Conservation (phyloP, 306 rosid species). For the Hippophae gyantsensis region DNA sequence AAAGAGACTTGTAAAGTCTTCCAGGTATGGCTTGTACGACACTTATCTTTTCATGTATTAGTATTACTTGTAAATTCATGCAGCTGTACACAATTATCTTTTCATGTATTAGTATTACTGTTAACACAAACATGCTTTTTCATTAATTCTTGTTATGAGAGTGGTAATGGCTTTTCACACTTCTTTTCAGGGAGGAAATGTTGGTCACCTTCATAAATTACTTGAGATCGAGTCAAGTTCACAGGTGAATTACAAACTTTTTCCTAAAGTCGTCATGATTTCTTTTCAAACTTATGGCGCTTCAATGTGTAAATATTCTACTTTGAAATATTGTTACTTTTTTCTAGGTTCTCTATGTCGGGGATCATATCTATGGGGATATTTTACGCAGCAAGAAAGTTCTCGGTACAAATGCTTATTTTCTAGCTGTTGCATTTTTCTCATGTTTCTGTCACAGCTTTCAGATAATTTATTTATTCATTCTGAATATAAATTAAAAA, state of each 20-base stretch:
- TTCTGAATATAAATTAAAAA: not conserved
- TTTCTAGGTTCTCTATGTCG: constrained; percentile 87
- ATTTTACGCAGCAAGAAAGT: constrained; percentile 93
- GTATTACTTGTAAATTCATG: not conserved
- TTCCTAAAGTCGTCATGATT: constrained; percentile 6
- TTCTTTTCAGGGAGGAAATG: constrained; percentile 82
- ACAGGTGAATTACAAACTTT: constrained; percentile 42
- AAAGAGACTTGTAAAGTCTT: constrained; percentile 41
- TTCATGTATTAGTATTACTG: constrained; percentile 11
- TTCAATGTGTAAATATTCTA: constrained; percentile 7
- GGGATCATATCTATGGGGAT: constrained; percentile 98
- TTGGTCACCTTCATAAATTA: constrained; percentile 82
- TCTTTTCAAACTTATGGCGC: constrained; percentile 2
- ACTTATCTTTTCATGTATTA: not conserved
- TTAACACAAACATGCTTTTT: constrained; percentile 8
- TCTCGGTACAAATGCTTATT: constrained; percentile 56
- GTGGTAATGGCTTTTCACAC: constrained; percentile 11
- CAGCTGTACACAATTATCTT: not conserved
- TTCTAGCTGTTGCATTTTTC: not conserved
- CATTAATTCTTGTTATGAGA: constrained; percentile 4
- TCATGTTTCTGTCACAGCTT: not conserved
- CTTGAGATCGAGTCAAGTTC: constrained; percentile 88
- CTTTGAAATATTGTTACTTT: not conserved
- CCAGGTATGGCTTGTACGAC: constrained; percentile 42
- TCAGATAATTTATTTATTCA: not conserved